Evolutionary conservation across 129 eudicot species (phyloP).

Genomic region (Chrysanthemum lavandulifolium): DNA sequence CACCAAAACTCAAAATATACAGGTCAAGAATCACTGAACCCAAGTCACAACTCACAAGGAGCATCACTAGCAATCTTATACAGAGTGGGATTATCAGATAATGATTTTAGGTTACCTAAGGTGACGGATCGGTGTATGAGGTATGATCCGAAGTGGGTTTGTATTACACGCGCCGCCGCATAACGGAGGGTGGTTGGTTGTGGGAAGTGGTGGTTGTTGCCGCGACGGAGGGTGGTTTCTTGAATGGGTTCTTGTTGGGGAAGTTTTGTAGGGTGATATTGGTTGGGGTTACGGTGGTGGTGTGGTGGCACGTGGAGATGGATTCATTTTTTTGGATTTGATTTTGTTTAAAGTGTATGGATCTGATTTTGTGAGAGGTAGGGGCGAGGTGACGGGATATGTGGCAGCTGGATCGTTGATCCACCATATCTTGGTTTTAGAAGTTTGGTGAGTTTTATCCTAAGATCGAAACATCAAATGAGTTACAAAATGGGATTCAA

Average conservation of each 20-base stretch:
- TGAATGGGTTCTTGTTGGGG: conserved; percentile 8
- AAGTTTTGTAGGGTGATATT: neutral
- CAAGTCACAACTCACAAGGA: conserved; percentile 90
- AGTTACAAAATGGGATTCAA: too few relatives aligned
- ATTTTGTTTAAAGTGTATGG: too few relatives aligned
- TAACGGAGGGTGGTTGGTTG: conserved; percentile 48
- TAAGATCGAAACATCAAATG: too few relatives aligned
- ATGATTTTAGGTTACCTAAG: conserved; percentile 69
- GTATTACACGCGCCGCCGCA: conserved; percentile 83
- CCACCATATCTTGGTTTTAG: too few relatives aligned
- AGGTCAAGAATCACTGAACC: too few relatives aligned
- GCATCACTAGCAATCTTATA: conserved; percentile 82
- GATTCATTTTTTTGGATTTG: neutral
- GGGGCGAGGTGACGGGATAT: too few relatives aligned
- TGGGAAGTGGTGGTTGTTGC: conserved; percentile 33
- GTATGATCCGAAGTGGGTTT: conserved; percentile 75
- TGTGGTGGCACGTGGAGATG: conserved; percentile 35
- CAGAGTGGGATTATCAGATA: conserved; percentile 88
- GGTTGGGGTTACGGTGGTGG: conserved; percentile 30
- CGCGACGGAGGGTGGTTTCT: conserved; percentile 64
- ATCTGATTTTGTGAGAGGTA: too few relatives aligned
- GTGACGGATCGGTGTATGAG: conserved; percentile 77
- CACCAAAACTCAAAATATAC: too few relatives aligned
- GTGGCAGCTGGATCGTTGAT: too few relatives aligned
- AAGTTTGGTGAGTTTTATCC: too few relatives aligned